Base-by-base conservation (phyloP, 192 early-diverging fungal genomes). In the Coemansia sp. region DNA sequence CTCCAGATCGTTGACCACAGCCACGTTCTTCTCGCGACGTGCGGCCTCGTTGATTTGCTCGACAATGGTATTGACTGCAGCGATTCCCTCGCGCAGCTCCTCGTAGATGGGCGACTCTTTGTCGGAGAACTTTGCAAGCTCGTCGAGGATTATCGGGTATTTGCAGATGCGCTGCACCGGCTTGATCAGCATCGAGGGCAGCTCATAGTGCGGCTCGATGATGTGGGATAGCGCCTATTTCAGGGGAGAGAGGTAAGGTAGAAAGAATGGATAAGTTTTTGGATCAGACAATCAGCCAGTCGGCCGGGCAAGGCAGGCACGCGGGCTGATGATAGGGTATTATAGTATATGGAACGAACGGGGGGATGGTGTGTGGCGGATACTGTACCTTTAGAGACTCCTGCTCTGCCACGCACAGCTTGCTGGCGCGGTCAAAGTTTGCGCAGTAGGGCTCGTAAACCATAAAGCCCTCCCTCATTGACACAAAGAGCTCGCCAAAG, bases 151-250 rank as follows among this genome's bases (percentile, higher is more conserved):
- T 46, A 99, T 72, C 32, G 94, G 94, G 74, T 99, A 99, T 79
- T 94, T 94, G 80, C 94, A 95, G 50, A 98, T 90, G 40, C 97
- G 84, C 72, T 99, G 97, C 7, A 99, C 83, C 3, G 97, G 97
- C 58, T 97, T 95, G 77, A 99, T 99, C 44, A 99, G 80, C 74
- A 90, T 88, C 5, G 87, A 89, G 15, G 89, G 90, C 53, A 99
- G 67, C 67, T 86, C 89, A 50, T 93, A 87, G 46, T 81, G 81
- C 18, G 93, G 93, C 38, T 94, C 90, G 51, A 87, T 88, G 53
- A 85, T 77, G 58, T 82, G 78, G 22, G 72, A 65, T 52, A 84
- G 60, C 52, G 75, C 80, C 77, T 78, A 78, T 32, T 32, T 5
- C 5, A 32, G 6, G 30, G 11, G 11, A 5, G 11, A 32, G 11